phyloP scores from a whole-genome alignment of 1,284 basidiomycete species.

The Apiotrichum gracile region DNA sequence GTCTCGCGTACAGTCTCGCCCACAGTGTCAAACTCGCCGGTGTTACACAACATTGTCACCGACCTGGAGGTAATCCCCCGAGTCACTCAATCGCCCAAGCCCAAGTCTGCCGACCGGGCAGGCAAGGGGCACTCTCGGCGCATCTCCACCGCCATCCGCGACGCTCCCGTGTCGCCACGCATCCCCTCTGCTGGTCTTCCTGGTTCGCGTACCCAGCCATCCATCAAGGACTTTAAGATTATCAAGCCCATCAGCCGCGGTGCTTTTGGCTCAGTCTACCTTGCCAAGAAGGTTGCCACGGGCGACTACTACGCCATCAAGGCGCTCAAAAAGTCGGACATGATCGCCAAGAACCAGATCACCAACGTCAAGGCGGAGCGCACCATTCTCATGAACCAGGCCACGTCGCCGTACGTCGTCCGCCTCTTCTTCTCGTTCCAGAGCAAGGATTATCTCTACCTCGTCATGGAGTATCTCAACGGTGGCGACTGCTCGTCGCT shows the following conservation, averaged over 20 bases:
- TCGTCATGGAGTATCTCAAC: constrained; percentile 97
- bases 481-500: constrained; percentile 96
- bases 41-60: background rate
- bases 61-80: too few relatives aligned
- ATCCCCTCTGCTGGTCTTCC: constrained; percentile 68
- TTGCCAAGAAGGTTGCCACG: constrained; percentile 95
- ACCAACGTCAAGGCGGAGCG: constrained; percentile 99
- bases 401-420: constrained; percentile 98
- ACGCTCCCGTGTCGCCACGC: constrained; percentile 76
- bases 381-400: constrained; percentile 99
- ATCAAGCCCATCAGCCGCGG: constrained; percentile 99
- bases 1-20: background rate
- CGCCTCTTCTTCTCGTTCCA: constrained; percentile 99
- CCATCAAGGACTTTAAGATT: constrained; percentile 98
- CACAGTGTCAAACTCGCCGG: background rate
- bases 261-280: constrained; percentile 95
- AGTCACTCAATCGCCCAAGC: background rate
- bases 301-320: constrained; percentile 99
- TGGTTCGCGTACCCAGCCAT: constrained; percentile 70
- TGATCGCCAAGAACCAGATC: constrained; percentile 99
- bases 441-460: constrained; percentile 88
- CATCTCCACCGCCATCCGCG: constrained; percentile 19
- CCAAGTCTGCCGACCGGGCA: background rate
- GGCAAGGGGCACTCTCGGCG: constrained; percentile 1
- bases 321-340: constrained; percentile 97